Base-by-base conservation (phyloP, 208 protist genomes). In the Herpetomonas muscarum region DNA sequence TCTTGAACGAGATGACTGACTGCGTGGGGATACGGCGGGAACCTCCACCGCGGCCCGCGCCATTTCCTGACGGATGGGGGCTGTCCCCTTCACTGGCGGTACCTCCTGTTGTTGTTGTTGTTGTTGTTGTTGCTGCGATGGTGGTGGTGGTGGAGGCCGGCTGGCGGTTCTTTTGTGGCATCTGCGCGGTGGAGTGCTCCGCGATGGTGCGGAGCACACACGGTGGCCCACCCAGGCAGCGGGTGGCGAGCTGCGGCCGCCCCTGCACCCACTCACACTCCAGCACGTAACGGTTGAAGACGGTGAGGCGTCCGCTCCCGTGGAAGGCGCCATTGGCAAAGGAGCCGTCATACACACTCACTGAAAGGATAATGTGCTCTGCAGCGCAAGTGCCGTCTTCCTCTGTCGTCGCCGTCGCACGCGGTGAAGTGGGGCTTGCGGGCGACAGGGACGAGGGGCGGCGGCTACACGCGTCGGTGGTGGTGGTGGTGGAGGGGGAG, bases 211-310 rank as follows among this genome's bases (percentile, higher is more conserved):
- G 36, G 19, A 76, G 34, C 15, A 66, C 28, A 59, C 69, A 76
- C 17, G 48, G 63, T 9, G 39, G 48, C 13, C 48, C 10, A 25
- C 41, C 17, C 15, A 24, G 22, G 19, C 41, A 46, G 41, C 41
- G 22, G 15, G 10, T 42, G 0, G 25, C 5, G 31, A 86, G 45
- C 21, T 67, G 53, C 12, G 81, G 81, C 22, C 57, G 47, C 32
- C 77, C 76, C 34, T 81, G 39, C n/a, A 64, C 64, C 81, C 81
- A 88, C 15, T 42, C 32, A 44, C 81, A 83, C 19, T 74, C 66
- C 21, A 88, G 42, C 15, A 77, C 64, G 52, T 81, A 67, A n/a
- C 69, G 58, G 6, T 71, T 55, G 41, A 69, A 75, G 2, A 71
- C 76, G 0, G 71, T 78, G 7, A 88, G 76, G 10, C 64, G 61